These are phyloP conservation scores for Globisporangium nodosum DNA, from an alignment of 352 stramenopile species.

Conservation along the genomic window DNA sequence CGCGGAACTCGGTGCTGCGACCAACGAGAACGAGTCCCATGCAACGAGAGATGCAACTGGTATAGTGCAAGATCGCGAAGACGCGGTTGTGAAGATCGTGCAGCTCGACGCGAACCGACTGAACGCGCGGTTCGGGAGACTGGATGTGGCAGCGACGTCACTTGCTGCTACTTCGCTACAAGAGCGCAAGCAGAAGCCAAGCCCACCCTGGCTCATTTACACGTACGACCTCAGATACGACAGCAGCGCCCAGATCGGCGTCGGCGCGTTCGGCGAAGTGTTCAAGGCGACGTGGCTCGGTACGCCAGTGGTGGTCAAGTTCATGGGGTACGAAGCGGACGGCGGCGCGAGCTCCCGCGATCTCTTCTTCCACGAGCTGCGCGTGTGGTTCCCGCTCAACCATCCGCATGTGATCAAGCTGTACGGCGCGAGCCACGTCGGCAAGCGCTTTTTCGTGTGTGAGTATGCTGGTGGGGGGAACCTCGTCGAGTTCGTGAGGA, in stretches of 20 bases:
- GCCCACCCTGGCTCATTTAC: neutral
- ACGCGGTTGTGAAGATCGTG: neutral
- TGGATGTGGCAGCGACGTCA: neutral
- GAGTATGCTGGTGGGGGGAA: constrained; percentile 2
- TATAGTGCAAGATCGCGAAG: neutral
- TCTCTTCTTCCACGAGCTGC: constrained; percentile 8
- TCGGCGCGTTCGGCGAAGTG: constrained; percentile 3
- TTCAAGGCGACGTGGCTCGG: constrained; percentile 4
- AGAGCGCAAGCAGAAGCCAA: neutral
- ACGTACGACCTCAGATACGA: neutral
- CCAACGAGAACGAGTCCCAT: neutral
- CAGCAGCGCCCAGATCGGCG: neutral
- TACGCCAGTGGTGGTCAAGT: constrained; percentile 4
- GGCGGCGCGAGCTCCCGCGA: neutral
- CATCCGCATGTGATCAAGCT: constrained; percentile 9
- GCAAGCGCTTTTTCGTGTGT: constrained; percentile 8
- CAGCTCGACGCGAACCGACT: neutral
- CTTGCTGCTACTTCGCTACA: neutral
- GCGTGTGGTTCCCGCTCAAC: constrained; percentile 6
- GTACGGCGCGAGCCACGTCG: constrained; percentile 2
- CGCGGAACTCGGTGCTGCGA: neutral
- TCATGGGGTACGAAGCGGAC: constrained; percentile 6
- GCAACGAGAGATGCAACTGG: neutral
- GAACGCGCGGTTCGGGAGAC: constrained; percentile 1
- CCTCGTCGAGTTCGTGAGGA: neutral